These are phyloP conservation scores for Pleurotus tuoliensis DNA, from an alignment of 768 basidiomycete species.

Conservation along the genomic window DNA sequence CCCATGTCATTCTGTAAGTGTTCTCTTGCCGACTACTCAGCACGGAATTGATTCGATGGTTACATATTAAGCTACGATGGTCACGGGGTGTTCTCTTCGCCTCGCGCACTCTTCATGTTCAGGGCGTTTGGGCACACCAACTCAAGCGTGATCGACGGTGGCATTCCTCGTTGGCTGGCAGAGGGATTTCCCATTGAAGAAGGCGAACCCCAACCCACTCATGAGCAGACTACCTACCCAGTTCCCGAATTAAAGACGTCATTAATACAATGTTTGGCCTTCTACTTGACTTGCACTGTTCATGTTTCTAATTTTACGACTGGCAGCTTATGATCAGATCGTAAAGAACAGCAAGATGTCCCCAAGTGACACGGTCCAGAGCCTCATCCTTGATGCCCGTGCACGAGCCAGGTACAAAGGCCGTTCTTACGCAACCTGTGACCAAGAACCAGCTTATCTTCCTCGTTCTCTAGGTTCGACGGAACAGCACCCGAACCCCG, in stretches of 20 bases:
- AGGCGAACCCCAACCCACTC: conserved; percentile 23
- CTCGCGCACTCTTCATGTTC: conserved; percentile 94
- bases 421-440: not conserved
- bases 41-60: not conserved
- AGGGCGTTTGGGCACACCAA: conserved; percentile 83
- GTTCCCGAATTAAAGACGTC: conserved; percentile 47
- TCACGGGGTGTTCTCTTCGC: conserved; percentile 87
- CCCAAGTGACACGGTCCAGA: conserved; percentile 30
- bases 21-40: conserved; percentile 3
- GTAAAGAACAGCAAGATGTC: conserved; percentile 60
- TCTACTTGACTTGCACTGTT: conserved; percentile 7
- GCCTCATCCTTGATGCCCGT: conserved; percentile 83
- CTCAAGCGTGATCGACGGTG: conserved; percentile 91
- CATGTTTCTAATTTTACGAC: conserved; percentile 2
- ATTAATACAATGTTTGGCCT: conserved; percentile 47
- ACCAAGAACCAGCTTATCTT: not conserved
- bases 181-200: conserved; percentile 57
- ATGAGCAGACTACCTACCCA: conserved; percentile 37
- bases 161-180: conserved; percentile 76
- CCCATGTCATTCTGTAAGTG: conserved; percentile 79
- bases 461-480: conserved; percentile 51
- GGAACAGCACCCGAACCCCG: conserved; percentile 89
- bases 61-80: conserved; percentile 64
- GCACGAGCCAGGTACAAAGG: conserved; percentile 65
- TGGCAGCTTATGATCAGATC: conserved; percentile 76